Conservation (phyloP, 202 grass and related monocot genomes). For the Schoenoplectus tabernaemontani region DNA sequence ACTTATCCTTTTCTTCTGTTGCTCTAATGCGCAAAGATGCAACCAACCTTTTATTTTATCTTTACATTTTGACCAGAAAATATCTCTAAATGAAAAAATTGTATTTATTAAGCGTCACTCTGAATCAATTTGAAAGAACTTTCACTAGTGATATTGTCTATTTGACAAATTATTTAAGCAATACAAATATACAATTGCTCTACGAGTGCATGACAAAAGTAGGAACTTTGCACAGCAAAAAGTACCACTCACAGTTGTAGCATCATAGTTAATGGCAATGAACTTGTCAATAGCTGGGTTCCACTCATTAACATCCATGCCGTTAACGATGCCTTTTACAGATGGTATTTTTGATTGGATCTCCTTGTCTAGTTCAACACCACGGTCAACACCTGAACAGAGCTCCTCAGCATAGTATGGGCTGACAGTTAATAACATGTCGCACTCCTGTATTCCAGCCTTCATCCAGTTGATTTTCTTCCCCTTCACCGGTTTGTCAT, state of each 20-base stretch:
- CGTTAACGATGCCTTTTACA: constrained; percentile 76
- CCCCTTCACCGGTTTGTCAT: constrained; percentile 72
- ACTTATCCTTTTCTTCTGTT: background rate
- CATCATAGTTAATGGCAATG: constrained; percentile 62
- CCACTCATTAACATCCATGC: constrained; percentile 95
- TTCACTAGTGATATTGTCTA: background rate
- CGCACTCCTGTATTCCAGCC: constrained; percentile 55
- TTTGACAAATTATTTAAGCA: background rate
- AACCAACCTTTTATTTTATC: background rate
- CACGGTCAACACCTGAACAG: constrained; percentile 52
- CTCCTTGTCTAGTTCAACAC: constrained; percentile 70
- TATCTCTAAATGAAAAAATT: background rate
- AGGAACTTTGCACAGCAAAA: background rate
- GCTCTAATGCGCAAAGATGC: background rate
- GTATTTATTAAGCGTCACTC: background rate
- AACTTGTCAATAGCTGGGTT: constrained; percentile 71
- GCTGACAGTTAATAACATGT: constrained; percentile 68
- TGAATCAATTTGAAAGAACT: background rate
- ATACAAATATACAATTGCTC: background rate
- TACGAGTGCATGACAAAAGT: background rate
- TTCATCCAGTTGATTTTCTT: constrained; percentile 98
- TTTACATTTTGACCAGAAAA: background rate
- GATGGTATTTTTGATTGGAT: constrained; percentile 37
- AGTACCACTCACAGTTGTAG: constrained; percentile 47
- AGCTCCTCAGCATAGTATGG: constrained; percentile 88